Evolutionary conservation across 768 basidiomycete genomes (phyloP), one percentile per base, ranked within the genome.

Genomic region (Trametes meyenii): DNA sequence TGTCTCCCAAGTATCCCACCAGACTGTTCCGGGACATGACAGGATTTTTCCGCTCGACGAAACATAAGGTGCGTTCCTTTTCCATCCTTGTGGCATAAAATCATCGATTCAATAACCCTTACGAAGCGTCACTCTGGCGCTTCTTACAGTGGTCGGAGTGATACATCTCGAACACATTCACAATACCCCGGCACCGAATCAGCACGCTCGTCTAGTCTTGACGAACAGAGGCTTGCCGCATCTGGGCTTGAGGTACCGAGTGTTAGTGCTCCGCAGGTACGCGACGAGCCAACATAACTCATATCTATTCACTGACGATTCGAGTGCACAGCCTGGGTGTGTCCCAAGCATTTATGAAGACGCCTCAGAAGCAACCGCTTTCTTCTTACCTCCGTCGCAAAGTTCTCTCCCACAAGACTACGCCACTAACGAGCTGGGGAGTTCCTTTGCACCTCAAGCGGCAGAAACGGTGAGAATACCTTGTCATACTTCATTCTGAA

Each of bases 331-430:
- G 49, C n/a, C n/a, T n/a, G n/a, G n/a, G n/a, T 5, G 26, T 6
- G 39, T 29, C 13, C 17, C 13, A 2, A 51, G 57, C 57, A 24
- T 50, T 1, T 58, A 50, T 40, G 57, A 50, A 35, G 57, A 50
- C 19, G 40, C 57, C 2, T 16, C 19, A 5, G 49, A 58, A 3
- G 16, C 42, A 3, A 10, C 11, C 5, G 5, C 5, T 16, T 17
- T 29, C 2, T 39, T 43, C 6, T 14, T 29, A 42, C 29, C 29
- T 33, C 29, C 29, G 29, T 8, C 8, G 4, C 29, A 3, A 8
- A 33, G 29, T 8, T 33, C 4, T 33, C 29, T 33, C 29, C 8
- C 29, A 8, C 29, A 33, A 33, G 29, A 33, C 8, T 33, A 3
- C 29, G 29, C 29, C 8, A 33, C 8, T 3, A 33, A 33, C 29